Evolutionary conservation across 441 rosid species (phyloP).

Genomic region (Gossypium lobatum): DNA sequence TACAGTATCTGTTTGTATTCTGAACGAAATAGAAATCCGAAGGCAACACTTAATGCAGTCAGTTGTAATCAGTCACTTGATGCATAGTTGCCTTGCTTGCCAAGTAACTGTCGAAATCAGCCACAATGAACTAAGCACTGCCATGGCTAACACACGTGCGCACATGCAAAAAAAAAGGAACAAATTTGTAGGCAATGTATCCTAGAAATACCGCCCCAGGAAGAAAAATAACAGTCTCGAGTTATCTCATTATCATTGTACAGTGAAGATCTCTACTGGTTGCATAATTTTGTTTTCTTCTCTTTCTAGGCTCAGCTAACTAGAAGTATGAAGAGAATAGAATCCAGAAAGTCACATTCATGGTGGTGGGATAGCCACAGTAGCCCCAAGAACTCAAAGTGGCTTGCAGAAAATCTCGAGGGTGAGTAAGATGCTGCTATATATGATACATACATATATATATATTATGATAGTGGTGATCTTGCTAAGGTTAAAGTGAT

Average conservation of each 20-base stretch:
- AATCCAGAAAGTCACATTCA: slow-evolving; percentile 71
- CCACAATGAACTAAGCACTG: too few species aligned
- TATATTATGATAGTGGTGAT: too few species aligned
- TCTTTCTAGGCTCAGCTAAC: slow-evolving; percentile 33
- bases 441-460: background rate
- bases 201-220: background rate
- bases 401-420: slow-evolving; percentile 87
- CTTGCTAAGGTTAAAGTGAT: too few species aligned
- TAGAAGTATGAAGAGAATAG: slow-evolving; percentile 47
- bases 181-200: background rate
- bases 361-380: slow-evolving; percentile 99
- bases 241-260: background rate
- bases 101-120: too few species aligned
- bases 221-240: background rate
- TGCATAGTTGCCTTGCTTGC: too few species aligned
- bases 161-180: too few species aligned
- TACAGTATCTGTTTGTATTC: background rate
- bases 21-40: too few species aligned
- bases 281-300: background rate
- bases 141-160: too few species aligned
- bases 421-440: slow-evolving; percentile 37
- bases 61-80: too few species aligned
- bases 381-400: slow-evolving; percentile 73
- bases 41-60: too few species aligned
- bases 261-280: background rate